A percentile compares a stretch with the other conserved stretches of the same genome.
Evolutionary conservation across 169 alveolate species (phyloP).

Genomic region (Babesia sp.): DNA sequence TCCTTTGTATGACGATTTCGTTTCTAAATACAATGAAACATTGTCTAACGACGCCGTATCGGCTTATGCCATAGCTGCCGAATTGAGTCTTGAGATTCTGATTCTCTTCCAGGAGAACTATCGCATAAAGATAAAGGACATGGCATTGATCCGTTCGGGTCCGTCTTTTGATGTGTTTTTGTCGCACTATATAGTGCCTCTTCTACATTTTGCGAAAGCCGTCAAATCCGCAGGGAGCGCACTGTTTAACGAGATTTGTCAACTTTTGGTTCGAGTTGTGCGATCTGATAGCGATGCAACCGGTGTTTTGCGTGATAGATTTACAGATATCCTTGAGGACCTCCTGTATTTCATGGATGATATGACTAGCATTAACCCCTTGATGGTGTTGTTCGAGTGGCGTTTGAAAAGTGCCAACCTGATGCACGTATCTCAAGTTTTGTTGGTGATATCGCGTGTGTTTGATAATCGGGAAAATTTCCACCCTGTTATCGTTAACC

Average conservation of each 20-base stretch:
- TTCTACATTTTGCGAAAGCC: slow-evolving; percentile 30
- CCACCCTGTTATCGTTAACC: slow-evolving; percentile 55
- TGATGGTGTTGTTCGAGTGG: slow-evolving; percentile 61
- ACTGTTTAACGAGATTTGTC: slow-evolving; percentile 48
- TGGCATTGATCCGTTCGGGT: slow-evolving; percentile 25
- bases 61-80: slow-evolving; percentile 39
- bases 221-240: slow-evolving; percentile 1
- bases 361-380: slow-evolving; percentile 31
- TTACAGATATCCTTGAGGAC: slow-evolving; percentile 18
- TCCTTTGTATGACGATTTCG: slow-evolving; percentile 19
- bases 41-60: neutral
- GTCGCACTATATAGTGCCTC: slow-evolving; percentile 35
- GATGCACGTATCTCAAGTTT: slow-evolving; percentile 31
- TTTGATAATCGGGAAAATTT: slow-evolving; percentile 29
- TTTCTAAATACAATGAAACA: neutral
- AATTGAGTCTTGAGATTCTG: slow-evolving; percentile 50
- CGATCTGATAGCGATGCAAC: slow-evolving; percentile 41
- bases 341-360: slow-evolving; percentile 14
- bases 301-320: slow-evolving; percentile 17
- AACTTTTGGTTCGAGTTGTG: slow-evolving; percentile 43
- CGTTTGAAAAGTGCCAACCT: slow-evolving; percentile 38
- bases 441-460: slow-evolving; percentile 36
- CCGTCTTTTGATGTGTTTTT: slow-evolving; percentile 28
- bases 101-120: slow-evolving; percentile 3
- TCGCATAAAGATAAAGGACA: slow-evolving; percentile 4